Percentiles rank a stretch among this genome's conserved stretches.
phyloP scores from a whole-genome alignment of 495 filamentous ascomycete genomes.

The Chaetomium cochliodes region DNA sequence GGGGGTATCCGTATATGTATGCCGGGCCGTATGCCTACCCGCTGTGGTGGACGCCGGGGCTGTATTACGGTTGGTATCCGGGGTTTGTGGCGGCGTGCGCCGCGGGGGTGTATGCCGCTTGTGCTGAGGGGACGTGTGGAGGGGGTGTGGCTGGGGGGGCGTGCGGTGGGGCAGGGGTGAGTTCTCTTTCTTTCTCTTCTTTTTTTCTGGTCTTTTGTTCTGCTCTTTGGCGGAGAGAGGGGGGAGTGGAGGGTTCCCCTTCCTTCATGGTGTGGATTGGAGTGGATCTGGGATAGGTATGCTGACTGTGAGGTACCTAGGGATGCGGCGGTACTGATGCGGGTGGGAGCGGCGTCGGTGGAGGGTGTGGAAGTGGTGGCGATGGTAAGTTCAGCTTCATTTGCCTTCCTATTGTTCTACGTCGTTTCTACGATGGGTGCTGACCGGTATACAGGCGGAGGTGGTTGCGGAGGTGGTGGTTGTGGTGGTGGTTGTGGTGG shows the following conservation, averaged over 20 bases:
- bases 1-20: conserved; percentile 52
- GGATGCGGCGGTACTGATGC: conserved; percentile 52
- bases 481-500: conserved; percentile 9
- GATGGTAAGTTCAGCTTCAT: conserved; percentile 8
- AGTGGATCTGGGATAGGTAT: background rate
- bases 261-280: too few relatives aligned
- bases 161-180: conserved; percentile 36
- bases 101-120: conserved; percentile 32
- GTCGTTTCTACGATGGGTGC: background rate
- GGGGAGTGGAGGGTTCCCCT: background rate
- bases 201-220: background rate
- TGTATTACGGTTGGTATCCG: conserved; percentile 42
- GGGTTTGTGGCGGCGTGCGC: conserved; percentile 33
- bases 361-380: conserved; percentile 18
- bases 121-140: conserved; percentile 31
- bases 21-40: conserved; percentile 41
- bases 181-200: conserved; percentile 8
- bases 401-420: background rate
- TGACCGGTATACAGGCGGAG: background rate
- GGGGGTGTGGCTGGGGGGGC: conserved; percentile 40
- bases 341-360: conserved; percentile 33
- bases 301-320: conserved; percentile 30
- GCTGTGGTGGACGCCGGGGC: conserved; percentile 32
- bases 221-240: too few relatives aligned
- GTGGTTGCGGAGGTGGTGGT: background rate